Evolutionary conservation across 2,329 filamentous ascomycete species (phyloP).

Genomic region (Penicillium griseofulvum): DNA sequence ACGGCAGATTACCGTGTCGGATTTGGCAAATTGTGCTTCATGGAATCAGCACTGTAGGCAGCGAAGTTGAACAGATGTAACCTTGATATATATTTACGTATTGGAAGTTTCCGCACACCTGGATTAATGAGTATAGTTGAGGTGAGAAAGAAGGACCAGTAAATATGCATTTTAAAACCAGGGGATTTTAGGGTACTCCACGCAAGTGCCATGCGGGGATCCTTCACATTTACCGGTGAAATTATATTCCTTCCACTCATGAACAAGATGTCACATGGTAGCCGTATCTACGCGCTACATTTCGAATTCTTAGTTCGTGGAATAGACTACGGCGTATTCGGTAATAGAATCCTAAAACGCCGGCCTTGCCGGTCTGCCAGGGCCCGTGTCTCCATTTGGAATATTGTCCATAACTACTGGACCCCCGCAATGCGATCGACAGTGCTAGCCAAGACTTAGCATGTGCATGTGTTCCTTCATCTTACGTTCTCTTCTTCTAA

Average conservation of each 20-base stretch:
- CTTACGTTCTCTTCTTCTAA: slow-evolving; percentile 2
- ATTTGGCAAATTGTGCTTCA: background rate
- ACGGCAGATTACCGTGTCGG: background rate
- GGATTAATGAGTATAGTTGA: background rate
- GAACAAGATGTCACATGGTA: background rate
- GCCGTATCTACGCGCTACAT: background rate
- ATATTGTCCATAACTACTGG: background rate
- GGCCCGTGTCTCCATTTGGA: background rate
- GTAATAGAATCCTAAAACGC: background rate
- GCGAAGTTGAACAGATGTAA: background rate
- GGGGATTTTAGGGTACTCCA: background rate
- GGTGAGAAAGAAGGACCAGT: background rate
- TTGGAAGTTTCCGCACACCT: background rate
- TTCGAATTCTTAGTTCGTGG: background rate
- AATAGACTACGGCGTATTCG: background rate
- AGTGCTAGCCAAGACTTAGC: slow-evolving; percentile 1
- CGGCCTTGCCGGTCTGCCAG: background rate
- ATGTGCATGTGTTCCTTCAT: slow-evolving; percentile 6
- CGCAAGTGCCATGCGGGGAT: background rate
- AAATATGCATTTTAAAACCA: background rate
- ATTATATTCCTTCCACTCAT: background rate
- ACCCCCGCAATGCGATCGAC: slow-evolving; percentile 2
- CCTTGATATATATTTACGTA: background rate
- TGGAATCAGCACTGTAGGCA: background rate
- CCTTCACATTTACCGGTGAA: background rate